These are phyloP conservation scores for Stephanodiscus triporus DNA, from an alignment of 108 stramenopile genomes.

Conservation along the genomic window DNA sequence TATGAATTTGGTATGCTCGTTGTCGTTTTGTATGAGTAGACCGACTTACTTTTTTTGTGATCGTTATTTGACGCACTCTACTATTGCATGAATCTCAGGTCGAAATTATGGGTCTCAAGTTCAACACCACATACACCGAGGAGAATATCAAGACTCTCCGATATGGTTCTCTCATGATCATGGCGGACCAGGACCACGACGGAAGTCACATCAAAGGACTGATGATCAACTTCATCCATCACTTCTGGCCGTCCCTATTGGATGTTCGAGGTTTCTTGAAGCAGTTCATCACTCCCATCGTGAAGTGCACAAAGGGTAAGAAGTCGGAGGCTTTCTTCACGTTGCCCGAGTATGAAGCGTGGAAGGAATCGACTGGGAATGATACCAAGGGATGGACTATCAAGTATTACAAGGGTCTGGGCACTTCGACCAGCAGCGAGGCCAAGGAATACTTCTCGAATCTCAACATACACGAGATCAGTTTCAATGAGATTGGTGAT, in stretches of 20 bases:
- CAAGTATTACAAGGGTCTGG: slow-evolving; percentile 99
- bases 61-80: no score
- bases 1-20: slow-evolving; percentile 95
- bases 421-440: slow-evolving; percentile 95
- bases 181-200: slow-evolving; percentile 99
- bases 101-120: slow-evolving; percentile 98
- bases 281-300: slow-evolving; percentile 99
- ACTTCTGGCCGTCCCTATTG: slow-evolving; percentile 96
- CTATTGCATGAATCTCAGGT: no score
- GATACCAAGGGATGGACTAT: slow-evolving; percentile 94
- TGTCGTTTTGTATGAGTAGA: no score
- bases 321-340: slow-evolving; percentile 87
- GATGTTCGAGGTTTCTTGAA: slow-evolving; percentile 94
- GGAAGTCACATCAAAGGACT: slow-evolving; percentile 99
- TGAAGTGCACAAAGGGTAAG: slow-evolving; percentile 94
- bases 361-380: slow-evolving; percentile 85
- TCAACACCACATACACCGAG: slow-evolving; percentile 81
- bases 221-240: slow-evolving; percentile 98
- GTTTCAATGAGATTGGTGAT: slow-evolving; percentile 57
- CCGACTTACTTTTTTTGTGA: no score
- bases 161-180: slow-evolving; percentile 98
- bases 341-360: slow-evolving; percentile 94
- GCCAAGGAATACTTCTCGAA: slow-evolving; percentile 84
- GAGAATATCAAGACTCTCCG: slow-evolving; percentile 89
- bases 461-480: slow-evolving; percentile 73